Percentiles rank a stretch among this genome's conserved stretches.
phyloP scores from a whole-genome alignment of 2,329 filamentous ascomycete species.

The Venturia carpophila region DNA sequence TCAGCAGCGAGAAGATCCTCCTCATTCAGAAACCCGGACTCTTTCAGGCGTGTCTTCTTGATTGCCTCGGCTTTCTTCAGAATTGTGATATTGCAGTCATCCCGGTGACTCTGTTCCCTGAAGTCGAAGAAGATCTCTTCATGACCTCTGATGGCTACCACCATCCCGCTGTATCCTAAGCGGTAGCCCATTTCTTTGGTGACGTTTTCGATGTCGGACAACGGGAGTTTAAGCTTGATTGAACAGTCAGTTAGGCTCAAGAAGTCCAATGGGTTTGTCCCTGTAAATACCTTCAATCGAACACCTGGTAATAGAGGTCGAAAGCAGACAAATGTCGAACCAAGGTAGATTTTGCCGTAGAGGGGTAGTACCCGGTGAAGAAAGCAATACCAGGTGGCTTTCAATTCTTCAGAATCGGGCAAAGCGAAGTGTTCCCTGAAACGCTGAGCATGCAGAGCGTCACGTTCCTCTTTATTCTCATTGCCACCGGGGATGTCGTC shows the following conservation, averaged over 20 bases:
- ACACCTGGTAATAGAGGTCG: slow-evolving; percentile 83
- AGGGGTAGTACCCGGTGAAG: slow-evolving; percentile 83
- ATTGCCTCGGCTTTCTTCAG: slow-evolving; percentile 64
- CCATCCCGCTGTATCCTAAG: slow-evolving; percentile 81
- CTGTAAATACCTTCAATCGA: slow-evolving; percentile 46
- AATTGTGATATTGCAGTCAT: slow-evolving; percentile 81
- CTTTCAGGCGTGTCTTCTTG: slow-evolving; percentile 52
- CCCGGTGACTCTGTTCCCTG: slow-evolving; percentile 63
- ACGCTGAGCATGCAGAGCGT: slow-evolving; percentile 51
- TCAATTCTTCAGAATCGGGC: slow-evolving; percentile 72
- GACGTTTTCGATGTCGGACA: slow-evolving; percentile 86
- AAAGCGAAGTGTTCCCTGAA: slow-evolving; percentile 88
- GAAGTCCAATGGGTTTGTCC: slow-evolving; percentile 42
- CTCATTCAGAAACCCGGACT: slow-evolving; percentile 58
- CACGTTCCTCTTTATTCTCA: slow-evolving; percentile 35
- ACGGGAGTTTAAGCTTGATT: slow-evolving; percentile 62
- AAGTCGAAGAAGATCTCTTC: slow-evolving; percentile 98
- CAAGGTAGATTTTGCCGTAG: slow-evolving; percentile 95
- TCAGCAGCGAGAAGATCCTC: slow-evolving; percentile 65
- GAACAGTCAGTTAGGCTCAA: slow-evolving; percentile 17
- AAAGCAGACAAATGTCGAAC: slow-evolving; percentile 82
- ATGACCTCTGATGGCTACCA: slow-evolving; percentile 86
- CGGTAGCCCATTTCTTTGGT: slow-evolving; percentile 83
- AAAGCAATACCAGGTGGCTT: slow-evolving; percentile 86
- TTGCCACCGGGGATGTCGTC: slow-evolving; percentile 49